Evolutionary conservation across 352 stramenopile species (phyloP), one percentile per base, ranked within the genome.

Genomic region (Phytophthora ohioensis): DNA sequence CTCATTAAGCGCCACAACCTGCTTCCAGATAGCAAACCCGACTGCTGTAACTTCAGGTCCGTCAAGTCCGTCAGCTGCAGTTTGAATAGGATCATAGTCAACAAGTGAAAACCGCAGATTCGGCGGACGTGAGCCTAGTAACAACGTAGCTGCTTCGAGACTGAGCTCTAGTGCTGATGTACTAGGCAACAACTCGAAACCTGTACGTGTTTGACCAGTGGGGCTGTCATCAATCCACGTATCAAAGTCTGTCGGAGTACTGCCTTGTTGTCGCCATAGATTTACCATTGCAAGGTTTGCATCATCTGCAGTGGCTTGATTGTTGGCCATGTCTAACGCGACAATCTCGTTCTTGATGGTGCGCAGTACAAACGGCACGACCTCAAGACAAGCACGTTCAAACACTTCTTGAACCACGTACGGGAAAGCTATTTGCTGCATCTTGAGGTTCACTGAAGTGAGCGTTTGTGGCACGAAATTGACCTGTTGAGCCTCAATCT

Each of bases 21-120:
- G 80, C 30, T 92, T 92, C 87, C 87, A 94, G 47, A 94, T 90
- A 21, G 69, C 84, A 56, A 94, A 94, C 3, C 84, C 87, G 1
- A 74, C 65, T 0, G 81, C 80, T 1, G 82, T 90, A 4, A 66
- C 54, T 41, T 65, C 32, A 15, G 69, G 57, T 0, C 51, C 57
- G 35, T 43, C 30, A 4, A 69, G 46, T 34, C 57, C 69, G 13
- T 76, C 57, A 34, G 64, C 57, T 32, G 64, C 71, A 1, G 71
- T 74, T 34, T 60, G 62, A 30, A 34, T 21, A 1, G 71, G 21
- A 15, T 91, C 77, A 43, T 92, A 92, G 51, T 91, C 84, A 1
- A 94, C 74, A 17, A 94, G 69, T 2, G 84, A 94, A 35, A 92
- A 94, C 1, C 79, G 78, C 8, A 78, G 71, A 55, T 94, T 94